Evolutionary conservation across 2,329 filamentous ascomycete species (phyloP).

Genomic region (Fusarium sp.): DNA sequence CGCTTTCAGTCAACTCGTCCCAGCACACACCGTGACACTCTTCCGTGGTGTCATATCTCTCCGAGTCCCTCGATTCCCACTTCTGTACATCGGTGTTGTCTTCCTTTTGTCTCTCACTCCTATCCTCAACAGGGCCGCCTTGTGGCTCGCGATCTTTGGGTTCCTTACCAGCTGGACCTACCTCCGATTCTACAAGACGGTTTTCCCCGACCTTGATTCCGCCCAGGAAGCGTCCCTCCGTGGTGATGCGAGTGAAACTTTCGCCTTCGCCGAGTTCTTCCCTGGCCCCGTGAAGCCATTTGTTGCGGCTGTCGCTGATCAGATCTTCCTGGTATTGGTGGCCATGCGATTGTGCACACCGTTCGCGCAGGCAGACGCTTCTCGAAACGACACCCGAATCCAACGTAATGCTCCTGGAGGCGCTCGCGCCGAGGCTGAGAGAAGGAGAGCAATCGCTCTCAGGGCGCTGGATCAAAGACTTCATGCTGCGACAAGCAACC

Average conservation of each 20-base stretch:
- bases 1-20: constrained; percentile 96
- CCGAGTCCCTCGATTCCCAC: constrained; percentile 78
- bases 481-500: constrained; percentile 78
- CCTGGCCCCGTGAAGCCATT: constrained; percentile 84
- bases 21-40: constrained; percentile 95
- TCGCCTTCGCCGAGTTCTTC: constrained; percentile 96
- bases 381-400: constrained; percentile 71
- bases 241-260: constrained; percentile 95
- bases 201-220: constrained; percentile 75
- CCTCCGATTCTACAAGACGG: constrained; percentile 90
- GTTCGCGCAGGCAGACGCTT: constrained; percentile 84
- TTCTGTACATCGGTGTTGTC: constrained; percentile 81
- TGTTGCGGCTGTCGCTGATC: constrained; percentile 75
- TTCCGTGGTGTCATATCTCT: constrained; percentile 90
- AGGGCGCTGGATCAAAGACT: constrained; percentile 93
- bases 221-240: constrained; percentile 73
- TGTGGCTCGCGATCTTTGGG: constrained; percentile 83
- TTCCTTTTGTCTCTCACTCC: constrained; percentile 72
- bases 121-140: constrained; percentile 75
- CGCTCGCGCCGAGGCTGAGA: constrained; percentile 90
- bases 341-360: constrained; percentile 83
- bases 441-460: constrained; percentile 87
- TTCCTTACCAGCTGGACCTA: constrained; percentile 94
- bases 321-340: constrained; percentile 79
- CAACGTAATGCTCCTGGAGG: constrained; percentile 71